A percentile compares a stretch with the other conserved stretches of the same genome.
phyloP scores from a whole-genome alignment of 2,329 filamentous ascomycete species.

The Cordyceps farinosa region DNA sequence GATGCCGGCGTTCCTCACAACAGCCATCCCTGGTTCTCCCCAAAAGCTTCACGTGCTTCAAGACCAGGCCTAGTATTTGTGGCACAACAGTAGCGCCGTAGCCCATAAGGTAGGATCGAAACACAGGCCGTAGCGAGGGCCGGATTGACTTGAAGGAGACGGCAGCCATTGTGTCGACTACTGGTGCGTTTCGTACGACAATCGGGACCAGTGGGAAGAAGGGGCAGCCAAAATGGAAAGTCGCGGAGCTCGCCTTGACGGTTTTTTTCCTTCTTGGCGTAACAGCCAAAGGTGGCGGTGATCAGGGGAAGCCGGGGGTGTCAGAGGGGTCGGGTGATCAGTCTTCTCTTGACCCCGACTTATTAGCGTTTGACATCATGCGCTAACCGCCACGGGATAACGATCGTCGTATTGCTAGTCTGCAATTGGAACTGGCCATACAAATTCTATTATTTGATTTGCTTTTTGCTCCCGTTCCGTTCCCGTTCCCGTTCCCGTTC shows the following conservation, averaged over 20 bases:
- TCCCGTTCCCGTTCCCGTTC: no score
- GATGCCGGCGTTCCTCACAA: conserved; percentile 23
- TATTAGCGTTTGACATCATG: background rate
- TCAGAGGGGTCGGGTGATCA: background rate
- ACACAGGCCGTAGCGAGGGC: conserved; percentile 49
- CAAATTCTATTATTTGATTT: background rate
- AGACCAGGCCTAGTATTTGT: conserved; percentile 50
- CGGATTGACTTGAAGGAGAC: conserved; percentile 37
- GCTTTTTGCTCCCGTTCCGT: background rate
- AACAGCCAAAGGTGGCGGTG: background rate
- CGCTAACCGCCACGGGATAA: background rate
- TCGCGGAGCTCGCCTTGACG: background rate
- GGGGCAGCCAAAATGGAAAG: background rate
- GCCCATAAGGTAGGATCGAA: conserved; percentile 57
- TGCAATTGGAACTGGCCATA: background rate
- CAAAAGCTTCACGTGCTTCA: conserved; percentile 45
- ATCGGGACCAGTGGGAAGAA: background rate
- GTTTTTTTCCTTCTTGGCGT: background rate
- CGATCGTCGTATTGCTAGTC: background rate
- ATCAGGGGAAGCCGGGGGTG: background rate
- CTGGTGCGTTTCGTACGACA: background rate
- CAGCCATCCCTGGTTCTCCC: conserved; percentile 28
- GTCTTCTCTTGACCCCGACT: background rate
- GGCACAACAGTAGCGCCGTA: conserved; percentile 58
- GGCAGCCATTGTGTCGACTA: background rate